These are phyloP conservation scores for Thermoascus crustaceus DNA, from an alignment of 2,329 filamentous ascomycete genomes.

Conservation along the genomic window DNA sequence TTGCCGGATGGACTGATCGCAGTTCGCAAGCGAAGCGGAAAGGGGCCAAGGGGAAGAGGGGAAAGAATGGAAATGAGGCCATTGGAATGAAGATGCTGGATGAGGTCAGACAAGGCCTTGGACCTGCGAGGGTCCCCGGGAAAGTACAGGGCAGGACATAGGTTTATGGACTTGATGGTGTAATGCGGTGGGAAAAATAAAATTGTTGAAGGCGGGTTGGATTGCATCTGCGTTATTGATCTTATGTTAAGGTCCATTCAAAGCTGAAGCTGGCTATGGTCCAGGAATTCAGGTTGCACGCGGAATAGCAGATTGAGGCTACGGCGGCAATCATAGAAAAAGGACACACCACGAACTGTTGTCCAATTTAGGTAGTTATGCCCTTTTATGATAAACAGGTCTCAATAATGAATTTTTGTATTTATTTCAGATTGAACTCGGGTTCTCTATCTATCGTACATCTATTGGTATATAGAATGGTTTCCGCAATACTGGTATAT, in stretches of 20 bases:
- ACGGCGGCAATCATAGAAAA: too few species aligned
- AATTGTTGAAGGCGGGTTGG: too few species aligned
- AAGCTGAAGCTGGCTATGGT: too few species aligned
- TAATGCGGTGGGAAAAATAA: too few species aligned
- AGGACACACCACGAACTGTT: too few species aligned
- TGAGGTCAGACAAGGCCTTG: conserved; percentile 73
- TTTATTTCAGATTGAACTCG: neutral
- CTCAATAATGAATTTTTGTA: too few species aligned
- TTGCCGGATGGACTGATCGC: conserved; percentile 52
- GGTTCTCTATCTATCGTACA: conserved; percentile 10
- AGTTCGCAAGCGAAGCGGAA: conserved; percentile 56
- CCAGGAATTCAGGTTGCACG: too few species aligned
- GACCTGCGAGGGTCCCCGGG: conserved; percentile 58
- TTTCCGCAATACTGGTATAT: conserved; percentile 1
- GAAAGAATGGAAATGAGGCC: conserved; percentile 73
- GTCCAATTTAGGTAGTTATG: too few species aligned
- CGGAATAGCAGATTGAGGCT: too few species aligned
- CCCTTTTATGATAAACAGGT: too few species aligned
- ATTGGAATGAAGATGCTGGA: conserved; percentile 83
- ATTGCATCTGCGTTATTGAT: too few species aligned
- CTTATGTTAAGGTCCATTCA: too few species aligned
- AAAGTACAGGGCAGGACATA: conserved; percentile 20
- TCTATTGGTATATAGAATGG: neutral
- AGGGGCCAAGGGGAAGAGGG: conserved; percentile 45
- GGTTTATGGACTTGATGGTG: conserved; percentile 13